A percentile compares a stretch with the other conserved stretches of the same genome.
Conservation (phyloP, 179 eudicot genomes). For the Silene vulgaris region DNA sequence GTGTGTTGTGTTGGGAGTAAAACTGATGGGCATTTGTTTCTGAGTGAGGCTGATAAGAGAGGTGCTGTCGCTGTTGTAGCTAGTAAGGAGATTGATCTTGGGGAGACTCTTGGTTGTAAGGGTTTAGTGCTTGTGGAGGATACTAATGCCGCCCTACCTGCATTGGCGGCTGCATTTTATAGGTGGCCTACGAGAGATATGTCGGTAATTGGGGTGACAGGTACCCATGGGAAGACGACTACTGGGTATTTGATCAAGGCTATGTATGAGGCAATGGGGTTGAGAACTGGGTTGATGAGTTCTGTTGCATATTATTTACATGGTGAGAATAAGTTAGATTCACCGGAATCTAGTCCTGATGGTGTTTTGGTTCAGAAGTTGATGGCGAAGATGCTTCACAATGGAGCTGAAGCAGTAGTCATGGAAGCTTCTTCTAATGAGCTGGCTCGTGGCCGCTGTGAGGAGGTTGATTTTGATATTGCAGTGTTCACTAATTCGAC, state of each 20-base stretch:
- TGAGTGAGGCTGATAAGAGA: slow-evolving; percentile 88
- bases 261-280: slow-evolving; percentile 92
- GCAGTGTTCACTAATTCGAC: slow-evolving; percentile 81
- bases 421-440: slow-evolving; percentile 78
- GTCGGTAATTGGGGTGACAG: slow-evolving; percentile 82
- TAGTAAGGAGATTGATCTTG: slow-evolving; percentile 88
- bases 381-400: slow-evolving; percentile 90
- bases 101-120: slow-evolving; percentile 82
- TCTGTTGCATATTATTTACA: slow-evolving; percentile 71
- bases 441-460: slow-evolving; percentile 60
- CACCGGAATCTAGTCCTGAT: slow-evolving; percentile 48
- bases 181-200: slow-evolving; percentile 65
- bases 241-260: slow-evolving; percentile 60
- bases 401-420: slow-evolving; percentile 89
- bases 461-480: slow-evolving; percentile 90
- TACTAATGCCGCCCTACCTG: slow-evolving; percentile 60
- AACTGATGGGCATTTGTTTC: slow-evolving; percentile 65
- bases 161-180: slow-evolving; percentile 75
- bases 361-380: slow-evolving; percentile 76
- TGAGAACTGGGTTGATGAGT: slow-evolving; percentile 90
- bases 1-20: slow-evolving; percentile 82
- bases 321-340: slow-evolving; percentile 78
- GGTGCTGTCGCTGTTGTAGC: slow-evolving; percentile 97
- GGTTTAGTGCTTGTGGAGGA: slow-evolving; percentile 96
- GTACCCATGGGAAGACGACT: slow-evolving; percentile 84